phyloP scores from a whole-genome alignment of 1,284 basidiomycete species.

The Pascua guehoae region DNA sequence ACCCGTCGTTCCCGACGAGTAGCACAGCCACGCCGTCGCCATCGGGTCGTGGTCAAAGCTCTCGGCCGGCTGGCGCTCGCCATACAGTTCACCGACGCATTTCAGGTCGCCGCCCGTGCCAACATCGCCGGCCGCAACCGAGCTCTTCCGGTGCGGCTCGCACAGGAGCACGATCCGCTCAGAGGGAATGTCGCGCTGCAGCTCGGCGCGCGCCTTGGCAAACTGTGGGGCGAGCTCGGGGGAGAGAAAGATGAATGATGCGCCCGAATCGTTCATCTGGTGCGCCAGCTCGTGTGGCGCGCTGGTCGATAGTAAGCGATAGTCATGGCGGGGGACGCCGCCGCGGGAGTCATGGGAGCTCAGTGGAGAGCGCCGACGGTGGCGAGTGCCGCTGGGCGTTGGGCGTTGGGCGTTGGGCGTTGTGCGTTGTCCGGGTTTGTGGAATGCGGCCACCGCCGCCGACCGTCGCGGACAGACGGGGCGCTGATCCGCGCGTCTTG shows the following conservation, averaged over 20 bases:
- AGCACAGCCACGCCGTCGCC: slow-evolving; percentile 53
- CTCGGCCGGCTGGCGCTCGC: slow-evolving; percentile 4
- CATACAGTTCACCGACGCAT: slow-evolving; percentile 6
- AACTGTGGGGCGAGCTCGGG: slow-evolving; percentile 53
- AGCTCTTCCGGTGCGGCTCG: neutral
- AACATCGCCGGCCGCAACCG: too few relatives aligned
- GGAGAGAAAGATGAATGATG: slow-evolving; percentile 57
- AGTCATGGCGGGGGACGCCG: neutral
- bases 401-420: too few relatives aligned
- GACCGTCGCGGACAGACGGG: too few relatives aligned
- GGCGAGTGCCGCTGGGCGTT: too few relatives aligned
- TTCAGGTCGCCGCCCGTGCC: slow-evolving; percentile 7
- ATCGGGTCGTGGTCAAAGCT: slow-evolving; percentile 8
- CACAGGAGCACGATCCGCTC: slow-evolving; percentile 32
- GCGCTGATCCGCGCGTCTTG: too few relatives aligned
- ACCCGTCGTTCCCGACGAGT: slow-evolving; percentile 60
- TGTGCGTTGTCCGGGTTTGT: too few relatives aligned
- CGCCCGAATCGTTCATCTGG: slow-evolving; percentile 55
- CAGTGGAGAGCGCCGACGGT: too few relatives aligned
- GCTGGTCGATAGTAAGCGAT: neutral
- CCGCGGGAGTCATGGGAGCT: too few relatives aligned
- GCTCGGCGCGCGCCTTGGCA: slow-evolving; percentile 24
- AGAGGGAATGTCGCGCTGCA: slow-evolving; percentile 8
- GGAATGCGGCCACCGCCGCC: too few relatives aligned
- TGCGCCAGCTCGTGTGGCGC: slow-evolving; percentile 41